phyloP scores from a whole-genome alignment of 495 filamentous ascomycete species.

The Aspergillus coremiiformis region DNA sequence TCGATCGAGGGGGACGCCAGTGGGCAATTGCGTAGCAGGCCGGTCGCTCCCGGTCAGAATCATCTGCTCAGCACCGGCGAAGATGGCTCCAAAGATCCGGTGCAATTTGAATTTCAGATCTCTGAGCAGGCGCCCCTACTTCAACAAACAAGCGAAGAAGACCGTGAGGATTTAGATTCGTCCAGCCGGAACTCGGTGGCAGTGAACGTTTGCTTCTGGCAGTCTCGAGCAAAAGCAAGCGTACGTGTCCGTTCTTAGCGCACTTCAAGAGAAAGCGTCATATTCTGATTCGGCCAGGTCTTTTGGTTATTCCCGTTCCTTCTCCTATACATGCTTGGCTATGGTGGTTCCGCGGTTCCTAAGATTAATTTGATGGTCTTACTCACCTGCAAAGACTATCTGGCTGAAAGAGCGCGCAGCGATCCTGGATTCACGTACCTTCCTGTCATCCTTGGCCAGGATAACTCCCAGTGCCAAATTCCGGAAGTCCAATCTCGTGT shows the following conservation, averaged over 20 bases:
- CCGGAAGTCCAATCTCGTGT: slow-evolving; percentile 67
- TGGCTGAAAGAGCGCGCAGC: slow-evolving; percentile 47
- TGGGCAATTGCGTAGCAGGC: slow-evolving; percentile 23
- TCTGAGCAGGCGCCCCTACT: slow-evolving; percentile 37
- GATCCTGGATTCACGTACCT: slow-evolving; percentile 54
- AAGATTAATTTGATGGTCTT: slow-evolving; percentile 72
- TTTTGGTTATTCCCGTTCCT: slow-evolving; percentile 79
- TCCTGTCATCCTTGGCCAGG: slow-evolving; percentile 56
- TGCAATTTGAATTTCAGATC: neutral
- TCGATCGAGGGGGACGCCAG: slow-evolving; percentile 31
- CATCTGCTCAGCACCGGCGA: slow-evolving; percentile 1
- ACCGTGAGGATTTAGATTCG: slow-evolving; percentile 6
- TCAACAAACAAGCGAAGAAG: slow-evolving; percentile 6
- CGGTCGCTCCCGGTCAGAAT: slow-evolving; percentile 2
- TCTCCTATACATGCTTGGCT: slow-evolving; percentile 69
- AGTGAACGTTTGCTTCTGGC: neutral
- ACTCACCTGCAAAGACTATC: slow-evolving; percentile 75
- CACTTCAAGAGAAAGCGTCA: slow-evolving; percentile 2
- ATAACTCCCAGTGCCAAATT: slow-evolving; percentile 66
- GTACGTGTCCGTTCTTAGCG: slow-evolving; percentile 6
- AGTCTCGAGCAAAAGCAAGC: slow-evolving; percentile 8
- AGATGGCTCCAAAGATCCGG: slow-evolving; percentile 5
- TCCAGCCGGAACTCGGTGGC: neutral
- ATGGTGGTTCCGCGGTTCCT: slow-evolving; percentile 73
- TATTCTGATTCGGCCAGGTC: slow-evolving; percentile 45